A percentile compares a stretch with the other conserved stretches of the same genome.
Evolutionary conservation across 495 filamentous ascomycete genomes (phyloP).

Genomic region (Xylaria venustula): DNA sequence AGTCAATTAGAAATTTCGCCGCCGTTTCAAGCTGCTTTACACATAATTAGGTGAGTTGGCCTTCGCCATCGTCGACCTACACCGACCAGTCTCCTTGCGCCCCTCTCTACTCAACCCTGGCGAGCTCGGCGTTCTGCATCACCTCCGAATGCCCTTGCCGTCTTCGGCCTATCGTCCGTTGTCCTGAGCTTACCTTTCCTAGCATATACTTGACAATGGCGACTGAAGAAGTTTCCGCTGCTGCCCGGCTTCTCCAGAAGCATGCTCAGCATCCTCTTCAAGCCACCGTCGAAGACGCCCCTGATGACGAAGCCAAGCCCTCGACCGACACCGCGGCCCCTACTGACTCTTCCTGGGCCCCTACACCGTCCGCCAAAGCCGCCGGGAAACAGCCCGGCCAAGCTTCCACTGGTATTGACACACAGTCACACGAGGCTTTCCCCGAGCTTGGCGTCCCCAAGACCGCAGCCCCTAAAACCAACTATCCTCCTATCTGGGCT

Average conservation of each 20-base stretch:
- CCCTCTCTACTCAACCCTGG: background rate
- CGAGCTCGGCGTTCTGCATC: background rate
- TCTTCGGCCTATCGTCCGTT: background rate
- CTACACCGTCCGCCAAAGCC: constrained; percentile 53
- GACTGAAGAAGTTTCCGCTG: constrained; percentile 53
- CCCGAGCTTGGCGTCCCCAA: constrained; percentile 75
- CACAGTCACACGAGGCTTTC: constrained; percentile 84
- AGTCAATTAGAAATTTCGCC: constrained; percentile 10
- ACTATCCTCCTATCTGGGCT: constrained; percentile 60
- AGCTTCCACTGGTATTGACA: constrained; percentile 60
- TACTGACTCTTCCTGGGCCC: constrained; percentile 39
- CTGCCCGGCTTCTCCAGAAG: constrained; percentile 74
- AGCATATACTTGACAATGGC: constrained; percentile 27
- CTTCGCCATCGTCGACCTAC: background rate
- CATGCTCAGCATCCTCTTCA: constrained; percentile 69
- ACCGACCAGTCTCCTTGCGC: background rate
- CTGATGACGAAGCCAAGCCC: constrained; percentile 71
- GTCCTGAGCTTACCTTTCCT: constrained; percentile 2
- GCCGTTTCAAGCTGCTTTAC: background rate
- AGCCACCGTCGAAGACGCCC: constrained; percentile 71
- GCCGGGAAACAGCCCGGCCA: constrained; percentile 61
- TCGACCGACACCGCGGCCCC: constrained; percentile 25
- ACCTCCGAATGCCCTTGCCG: background rate
- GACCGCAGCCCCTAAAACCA: constrained; percentile 57
- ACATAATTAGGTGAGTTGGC: constrained; percentile 2